These are phyloP conservation scores for Colletotrichum falcatum DNA, from an alignment of 2,329 filamentous ascomycete genomes.

Conservation along the genomic window DNA sequence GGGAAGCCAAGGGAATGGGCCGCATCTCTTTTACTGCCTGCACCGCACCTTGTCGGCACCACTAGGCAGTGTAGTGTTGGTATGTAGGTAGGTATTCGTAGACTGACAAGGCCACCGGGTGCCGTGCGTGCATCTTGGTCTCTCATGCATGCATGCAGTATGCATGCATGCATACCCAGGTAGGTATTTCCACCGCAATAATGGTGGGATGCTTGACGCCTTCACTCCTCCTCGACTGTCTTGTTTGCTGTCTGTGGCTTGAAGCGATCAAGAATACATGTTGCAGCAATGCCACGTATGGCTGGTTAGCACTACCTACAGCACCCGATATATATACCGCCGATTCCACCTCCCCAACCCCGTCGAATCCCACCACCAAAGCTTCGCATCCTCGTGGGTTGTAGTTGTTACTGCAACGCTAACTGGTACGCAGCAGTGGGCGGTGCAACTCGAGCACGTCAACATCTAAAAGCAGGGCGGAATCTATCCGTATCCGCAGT, in stretches of 20 bases:
- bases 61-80: not conserved
- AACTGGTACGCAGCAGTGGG: conserved; percentile 18
- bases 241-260: conserved; percentile 4
- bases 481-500: not conserved
- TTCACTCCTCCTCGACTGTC: conserved; percentile 1
- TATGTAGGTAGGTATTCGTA: too few species aligned
- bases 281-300: not conserved
- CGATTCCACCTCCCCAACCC: not conserved
- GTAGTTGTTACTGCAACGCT: conserved; percentile 19
- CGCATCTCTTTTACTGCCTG: not conserved
- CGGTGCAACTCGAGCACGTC: conserved; percentile 23
- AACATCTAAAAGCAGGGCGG: conserved; percentile 1
- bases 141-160: too few species aligned
- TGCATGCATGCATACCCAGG: not conserved
- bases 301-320: not conserved
- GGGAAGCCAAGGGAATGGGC: conserved; percentile 15
- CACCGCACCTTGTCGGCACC: conserved; percentile 1
- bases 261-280: not conserved
- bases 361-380: conserved; percentile 20
- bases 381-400: conserved; percentile 11
- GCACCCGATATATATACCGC: conserved; percentile 7
- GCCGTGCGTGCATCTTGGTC: conserved; percentile 1
- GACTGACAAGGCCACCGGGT: conserved; percentile 2
- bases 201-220: not conserved
- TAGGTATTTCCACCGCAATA: not conserved